Evolutionary conservation across 2,329 filamentous ascomycete genomes (phyloP).

Genomic region (Pestalotiopsis sp.): DNA sequence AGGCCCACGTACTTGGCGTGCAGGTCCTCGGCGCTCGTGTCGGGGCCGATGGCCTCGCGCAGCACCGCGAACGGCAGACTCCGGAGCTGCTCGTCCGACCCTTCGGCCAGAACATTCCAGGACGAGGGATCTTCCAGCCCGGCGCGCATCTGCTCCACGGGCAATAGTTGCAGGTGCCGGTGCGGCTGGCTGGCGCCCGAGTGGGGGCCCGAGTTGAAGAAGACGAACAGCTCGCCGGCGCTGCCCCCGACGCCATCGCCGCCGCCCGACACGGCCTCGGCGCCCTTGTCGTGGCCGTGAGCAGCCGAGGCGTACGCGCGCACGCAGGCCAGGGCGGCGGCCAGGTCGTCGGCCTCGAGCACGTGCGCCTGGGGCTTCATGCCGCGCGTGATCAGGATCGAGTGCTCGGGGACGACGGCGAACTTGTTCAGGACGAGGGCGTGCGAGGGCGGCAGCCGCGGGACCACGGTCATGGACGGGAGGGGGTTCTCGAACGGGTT

Average conservation of each 20-base stretch:
- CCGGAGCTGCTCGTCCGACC: constrained; percentile 22
- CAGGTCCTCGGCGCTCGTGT: constrained; percentile 36
- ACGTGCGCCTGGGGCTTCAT: constrained; percentile 66
- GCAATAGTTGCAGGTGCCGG: constrained; percentile 70
- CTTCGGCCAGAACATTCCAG: constrained; percentile 54
- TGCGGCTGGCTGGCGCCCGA: constrained; percentile 74
- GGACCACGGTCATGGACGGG: constrained; percentile 51
- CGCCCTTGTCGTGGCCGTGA: constrained; percentile 14
- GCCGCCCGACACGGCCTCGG: not conserved
- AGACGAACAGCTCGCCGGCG: constrained; percentile 54
- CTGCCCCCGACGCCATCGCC: not conserved
- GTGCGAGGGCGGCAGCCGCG: constrained; percentile 54
- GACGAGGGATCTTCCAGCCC: constrained; percentile 37
- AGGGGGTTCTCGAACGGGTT: constrained; percentile 68
- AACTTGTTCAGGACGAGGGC: constrained; percentile 75
- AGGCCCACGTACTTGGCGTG: constrained; percentile 45
- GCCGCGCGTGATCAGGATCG: constrained; percentile 66
- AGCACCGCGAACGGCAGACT: constrained; percentile 46
- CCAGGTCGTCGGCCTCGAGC: constrained; percentile 61
- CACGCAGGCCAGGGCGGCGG: constrained; percentile 61
- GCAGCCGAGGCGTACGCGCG: constrained; percentile 43
- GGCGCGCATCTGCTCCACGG: constrained; percentile 61
- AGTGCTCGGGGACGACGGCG: constrained; percentile 69
- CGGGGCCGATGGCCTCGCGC: constrained; percentile 34
- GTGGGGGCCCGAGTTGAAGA: constrained; percentile 69